These are phyloP conservation scores for Conoideocrella luteorostrata DNA, from an alignment of 2,329 filamentous ascomycete genomes.

Conservation along the genomic window DNA sequence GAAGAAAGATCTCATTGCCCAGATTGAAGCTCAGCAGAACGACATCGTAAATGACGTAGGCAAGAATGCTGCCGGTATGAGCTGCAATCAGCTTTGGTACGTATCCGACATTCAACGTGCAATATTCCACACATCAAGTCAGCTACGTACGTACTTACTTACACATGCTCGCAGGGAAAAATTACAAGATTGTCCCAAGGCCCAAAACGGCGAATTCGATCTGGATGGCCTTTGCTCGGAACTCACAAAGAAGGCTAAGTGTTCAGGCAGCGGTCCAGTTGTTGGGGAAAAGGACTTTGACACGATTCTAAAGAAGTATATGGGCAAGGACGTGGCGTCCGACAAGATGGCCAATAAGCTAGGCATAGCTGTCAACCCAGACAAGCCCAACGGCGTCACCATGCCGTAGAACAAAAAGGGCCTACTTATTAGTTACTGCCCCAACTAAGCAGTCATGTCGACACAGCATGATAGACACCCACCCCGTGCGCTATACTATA, in stretches of 20 bases:
- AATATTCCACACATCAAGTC: background rate
- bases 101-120: constrained; percentile 26
- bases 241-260: constrained; percentile 91
- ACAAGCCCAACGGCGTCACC: constrained; percentile 13
- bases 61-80: constrained; percentile 57
- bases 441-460: too few relatives aligned
- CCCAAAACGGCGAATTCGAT: constrained; percentile 86
- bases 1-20: constrained; percentile 67
- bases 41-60: constrained; percentile 60
- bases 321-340: constrained; percentile 37
- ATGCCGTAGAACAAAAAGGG: constrained; percentile 5
- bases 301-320: constrained; percentile 61
- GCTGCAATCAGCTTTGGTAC: constrained; percentile 90
- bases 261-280: constrained; percentile 83
- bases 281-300: constrained; percentile 88
- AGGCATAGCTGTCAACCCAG: constrained; percentile 46
- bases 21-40: constrained; percentile 71
- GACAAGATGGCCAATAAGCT: constrained; percentile 40
- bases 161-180: constrained; percentile 65
- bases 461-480: too few relatives aligned
- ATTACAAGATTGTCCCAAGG: constrained; percentile 77
- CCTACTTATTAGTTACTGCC: too few relatives aligned
- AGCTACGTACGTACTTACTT: constrained; percentile 39
- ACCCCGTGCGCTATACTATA: too few relatives aligned
- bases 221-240: constrained; percentile 90